Conservation (phyloP, 2,329 filamentous ascomycete genomes). For the Arthrobotrys musiformis region DNA sequence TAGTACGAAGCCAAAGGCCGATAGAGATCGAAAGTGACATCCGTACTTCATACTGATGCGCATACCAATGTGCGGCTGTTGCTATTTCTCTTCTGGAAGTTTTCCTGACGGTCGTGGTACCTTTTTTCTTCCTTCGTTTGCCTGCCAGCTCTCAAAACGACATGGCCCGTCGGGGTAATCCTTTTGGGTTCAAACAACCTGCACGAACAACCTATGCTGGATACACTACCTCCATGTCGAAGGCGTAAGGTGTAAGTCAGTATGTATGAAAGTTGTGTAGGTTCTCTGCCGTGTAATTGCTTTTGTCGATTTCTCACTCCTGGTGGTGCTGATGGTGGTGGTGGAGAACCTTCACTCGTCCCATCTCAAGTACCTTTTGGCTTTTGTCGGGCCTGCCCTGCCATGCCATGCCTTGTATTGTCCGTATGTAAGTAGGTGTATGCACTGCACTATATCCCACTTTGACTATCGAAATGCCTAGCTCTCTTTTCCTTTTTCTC, state of each 20-base stretch:
- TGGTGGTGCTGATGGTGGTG: constrained; percentile 1
- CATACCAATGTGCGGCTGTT: neutral
- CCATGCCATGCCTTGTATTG: too few species aligned
- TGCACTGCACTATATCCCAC: constrained; percentile 18
- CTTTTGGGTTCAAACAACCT: neutral
- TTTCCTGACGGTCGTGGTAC: constrained; percentile 24
- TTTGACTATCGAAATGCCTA: constrained; percentile 16
- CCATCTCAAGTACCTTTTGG: constrained; percentile 36
- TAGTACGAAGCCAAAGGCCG: neutral
- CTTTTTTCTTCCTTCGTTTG: neutral
- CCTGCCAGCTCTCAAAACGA: constrained; percentile 10
- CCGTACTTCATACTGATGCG: too few species aligned
- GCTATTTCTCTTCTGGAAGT: constrained; percentile 26
- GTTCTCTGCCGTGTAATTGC: constrained; percentile 34
- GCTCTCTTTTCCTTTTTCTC: neutral
- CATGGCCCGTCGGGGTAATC: constrained; percentile 26
- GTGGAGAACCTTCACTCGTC: constrained; percentile 51
- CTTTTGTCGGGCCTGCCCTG: constrained; percentile 34
- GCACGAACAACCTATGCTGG: neutral
- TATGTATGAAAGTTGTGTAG: neutral
- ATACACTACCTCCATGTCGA: neutral
- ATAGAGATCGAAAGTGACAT: too few species aligned
- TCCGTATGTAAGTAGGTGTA: neutral
- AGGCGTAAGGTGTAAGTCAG: neutral
- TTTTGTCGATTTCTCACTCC: constrained; percentile 28